These are phyloP conservation scores for Chiua virens DNA, from an alignment of 768 basidiomycete genomes.

Conservation along the genomic window DNA sequence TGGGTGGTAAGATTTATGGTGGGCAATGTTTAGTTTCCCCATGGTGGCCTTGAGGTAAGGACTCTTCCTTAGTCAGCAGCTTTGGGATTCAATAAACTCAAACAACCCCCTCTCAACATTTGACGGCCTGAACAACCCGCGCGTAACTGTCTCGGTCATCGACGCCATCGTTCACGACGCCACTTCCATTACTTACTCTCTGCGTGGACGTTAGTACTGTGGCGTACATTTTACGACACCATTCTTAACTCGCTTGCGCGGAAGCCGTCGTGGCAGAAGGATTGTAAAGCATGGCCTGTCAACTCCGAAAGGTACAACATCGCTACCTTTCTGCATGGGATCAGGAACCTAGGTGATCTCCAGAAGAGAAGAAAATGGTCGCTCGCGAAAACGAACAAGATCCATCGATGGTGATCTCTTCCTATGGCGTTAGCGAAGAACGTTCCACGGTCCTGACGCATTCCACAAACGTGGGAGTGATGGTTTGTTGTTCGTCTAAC, in stretches of 20 bases:
- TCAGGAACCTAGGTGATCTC: slow-evolving; percentile 36
- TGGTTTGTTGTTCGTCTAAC: too few species aligned
- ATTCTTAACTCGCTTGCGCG: slow-evolving; percentile 63
- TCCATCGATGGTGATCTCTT: slow-evolving; percentile 51
- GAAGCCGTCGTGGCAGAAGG: slow-evolving; percentile 58
- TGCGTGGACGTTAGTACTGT: slow-evolving; percentile 54
- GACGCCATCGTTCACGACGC: slow-evolving; percentile 14
- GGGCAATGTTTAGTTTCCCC: slow-evolving; percentile 88
- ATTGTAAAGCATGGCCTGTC: slow-evolving; percentile 57
- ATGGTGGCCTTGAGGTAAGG: slow-evolving; percentile 35
- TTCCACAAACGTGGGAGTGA: too few species aligned
- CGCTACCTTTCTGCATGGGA: slow-evolving; percentile 67
- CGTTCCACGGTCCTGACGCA: too few species aligned
- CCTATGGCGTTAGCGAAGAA: too few species aligned
- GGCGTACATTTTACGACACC: slow-evolving; percentile 63
- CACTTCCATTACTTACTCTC: slow-evolving; percentile 26
- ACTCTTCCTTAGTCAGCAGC: too few species aligned
- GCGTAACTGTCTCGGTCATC: slow-evolving; percentile 43
- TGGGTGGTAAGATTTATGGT: slow-evolving; percentile 90
- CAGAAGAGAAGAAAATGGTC: slow-evolving; percentile 28
- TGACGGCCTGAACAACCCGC: slow-evolving; percentile 36
- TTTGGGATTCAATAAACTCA: too few species aligned
- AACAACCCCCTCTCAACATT: too few species aligned
- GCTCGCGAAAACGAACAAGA: slow-evolving; percentile 13
- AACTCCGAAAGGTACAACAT: slow-evolving; percentile 54